Percentiles rank a stretch among this genome's conserved stretches.
These are phyloP conservation scores for Metarhizium rileyi DNA, from an alignment of 2,329 filamentous ascomycete species.

Conservation along the genomic window DNA sequence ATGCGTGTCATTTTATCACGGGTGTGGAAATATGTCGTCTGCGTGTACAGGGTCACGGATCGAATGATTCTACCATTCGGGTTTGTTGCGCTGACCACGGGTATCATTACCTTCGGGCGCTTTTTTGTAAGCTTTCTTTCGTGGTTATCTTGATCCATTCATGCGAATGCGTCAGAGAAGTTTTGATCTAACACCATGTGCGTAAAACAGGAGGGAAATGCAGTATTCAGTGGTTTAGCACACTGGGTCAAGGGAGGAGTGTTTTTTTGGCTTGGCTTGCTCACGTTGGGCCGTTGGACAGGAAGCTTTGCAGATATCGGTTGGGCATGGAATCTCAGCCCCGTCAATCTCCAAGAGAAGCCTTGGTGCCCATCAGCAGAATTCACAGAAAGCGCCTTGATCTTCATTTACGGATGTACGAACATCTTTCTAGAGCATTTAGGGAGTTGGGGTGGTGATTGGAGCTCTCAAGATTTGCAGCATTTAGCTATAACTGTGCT, in stretches of 20 bases:
- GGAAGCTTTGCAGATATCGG: constrained; percentile 84
- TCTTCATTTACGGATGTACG: constrained; percentile 79
- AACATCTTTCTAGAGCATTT: constrained; percentile 93
- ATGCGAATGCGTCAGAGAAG: background rate
- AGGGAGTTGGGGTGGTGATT: constrained; percentile 57
- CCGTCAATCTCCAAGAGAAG: constrained; percentile 42
- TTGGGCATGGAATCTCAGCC: constrained; percentile 91
- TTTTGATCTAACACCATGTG: background rate
- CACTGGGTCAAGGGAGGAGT: constrained; percentile 93
- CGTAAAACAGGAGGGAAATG: constrained; percentile 48
- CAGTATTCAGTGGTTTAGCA: constrained; percentile 75
- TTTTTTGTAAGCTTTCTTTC: constrained; percentile 59
- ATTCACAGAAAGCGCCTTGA: constrained; percentile 81
- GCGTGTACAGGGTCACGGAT: constrained; percentile 61
- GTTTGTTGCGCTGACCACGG: constrained; percentile 62
- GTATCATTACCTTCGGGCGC: constrained; percentile 67
- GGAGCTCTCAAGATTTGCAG: constrained; percentile 75
- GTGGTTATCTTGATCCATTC: background rate
- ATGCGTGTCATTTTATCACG: constrained; percentile 45
- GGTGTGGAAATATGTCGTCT: constrained; percentile 45
- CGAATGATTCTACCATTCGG: constrained; percentile 69
- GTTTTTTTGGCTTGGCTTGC: constrained; percentile 85
- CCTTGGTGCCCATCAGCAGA: constrained; percentile 69
- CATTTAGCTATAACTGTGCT: constrained; percentile 88
- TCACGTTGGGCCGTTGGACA: constrained; percentile 82